These are phyloP conservation scores for Mortierella sp. DNA, from an alignment of 371 early-diverging fungal species.

Conservation along the genomic window DNA sequence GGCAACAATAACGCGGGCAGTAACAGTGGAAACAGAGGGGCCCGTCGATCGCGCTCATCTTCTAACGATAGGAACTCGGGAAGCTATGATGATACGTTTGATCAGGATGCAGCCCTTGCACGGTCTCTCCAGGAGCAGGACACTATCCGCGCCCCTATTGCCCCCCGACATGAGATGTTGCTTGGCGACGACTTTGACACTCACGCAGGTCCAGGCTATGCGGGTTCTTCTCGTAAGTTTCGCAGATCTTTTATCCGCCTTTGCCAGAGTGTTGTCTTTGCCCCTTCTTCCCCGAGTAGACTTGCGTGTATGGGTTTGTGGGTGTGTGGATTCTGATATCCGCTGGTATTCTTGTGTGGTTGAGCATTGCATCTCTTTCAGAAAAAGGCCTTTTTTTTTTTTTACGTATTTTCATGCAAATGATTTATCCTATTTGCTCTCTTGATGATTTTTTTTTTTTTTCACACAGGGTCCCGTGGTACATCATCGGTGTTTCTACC, in stretches of 20 bases:
- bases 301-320: too few species aligned
- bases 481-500: constrained; percentile 45
- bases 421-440: neutral
- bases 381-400: constrained; percentile 3
- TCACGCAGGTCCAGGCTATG: constrained; percentile 15
- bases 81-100: constrained; percentile 21
- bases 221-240: constrained; percentile 35
- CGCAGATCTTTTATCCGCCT: constrained; percentile 13
- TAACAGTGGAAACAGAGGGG: constrained; percentile 8
- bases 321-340: neutral
- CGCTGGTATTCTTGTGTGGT: neutral
- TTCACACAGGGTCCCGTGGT: constrained; percentile 24
- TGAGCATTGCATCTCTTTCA: neutral
- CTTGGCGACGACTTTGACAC: constrained; percentile 59
- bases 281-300: neutral
- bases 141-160: constrained; percentile 80
- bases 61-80: constrained; percentile 27
- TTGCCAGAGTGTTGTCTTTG: constrained; percentile 3
- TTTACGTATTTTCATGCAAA: neutral
- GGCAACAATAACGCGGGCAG: constrained; percentile 11
- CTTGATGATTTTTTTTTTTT: neutral
- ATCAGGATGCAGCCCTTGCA: constrained; percentile 64
- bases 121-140: constrained; percentile 63
- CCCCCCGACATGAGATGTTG: constrained; percentile 79
- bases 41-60: constrained; percentile 27